phyloP scores from a whole-genome alignment of 805 yeast species.

The Yarrowia bubula region DNA sequence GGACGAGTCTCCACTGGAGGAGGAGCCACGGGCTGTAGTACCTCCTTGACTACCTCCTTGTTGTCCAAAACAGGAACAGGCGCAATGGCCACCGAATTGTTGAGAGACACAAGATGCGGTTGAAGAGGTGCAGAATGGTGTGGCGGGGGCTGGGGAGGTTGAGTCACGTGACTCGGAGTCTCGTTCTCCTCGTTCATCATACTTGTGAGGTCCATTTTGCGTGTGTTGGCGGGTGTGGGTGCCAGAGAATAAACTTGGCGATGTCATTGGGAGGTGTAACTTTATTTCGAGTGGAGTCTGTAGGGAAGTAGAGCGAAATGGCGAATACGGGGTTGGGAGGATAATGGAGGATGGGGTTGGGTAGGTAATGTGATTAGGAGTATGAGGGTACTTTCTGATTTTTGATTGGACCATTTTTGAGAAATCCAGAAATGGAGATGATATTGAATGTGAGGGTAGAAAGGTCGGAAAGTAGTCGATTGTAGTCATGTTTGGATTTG shows the following conservation, averaged over 20 bases:
- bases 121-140: background rate
- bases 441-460: too few relatives aligned
- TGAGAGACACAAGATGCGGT: background rate
- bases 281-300: background rate
- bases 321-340: background rate
- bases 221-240: background rate
- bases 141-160: background rate
- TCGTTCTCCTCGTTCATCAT: slow-evolving; percentile 26
- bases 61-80: slow-evolving; percentile 13
- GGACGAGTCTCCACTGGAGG: background rate
- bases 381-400: background rate
- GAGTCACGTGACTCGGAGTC: background rate
- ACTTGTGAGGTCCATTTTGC: slow-evolving; percentile 11
- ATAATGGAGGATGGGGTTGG: too few relatives aligned
- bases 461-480: too few relatives aligned
- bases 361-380: background rate
- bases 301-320: background rate
- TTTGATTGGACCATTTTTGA: background rate
- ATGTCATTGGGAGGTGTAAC: slow-evolving; percentile 15
- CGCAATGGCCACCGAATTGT: background rate
- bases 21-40: background rate
- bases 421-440: too few relatives aligned
- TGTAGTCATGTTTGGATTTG: too few relatives aligned
- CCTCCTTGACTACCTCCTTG: background rate
- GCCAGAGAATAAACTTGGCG: slow-evolving; percentile 3